Evolutionary conservation across 306 rosid genomes (phyloP).

Genomic region (Medicago arabica): DNA sequence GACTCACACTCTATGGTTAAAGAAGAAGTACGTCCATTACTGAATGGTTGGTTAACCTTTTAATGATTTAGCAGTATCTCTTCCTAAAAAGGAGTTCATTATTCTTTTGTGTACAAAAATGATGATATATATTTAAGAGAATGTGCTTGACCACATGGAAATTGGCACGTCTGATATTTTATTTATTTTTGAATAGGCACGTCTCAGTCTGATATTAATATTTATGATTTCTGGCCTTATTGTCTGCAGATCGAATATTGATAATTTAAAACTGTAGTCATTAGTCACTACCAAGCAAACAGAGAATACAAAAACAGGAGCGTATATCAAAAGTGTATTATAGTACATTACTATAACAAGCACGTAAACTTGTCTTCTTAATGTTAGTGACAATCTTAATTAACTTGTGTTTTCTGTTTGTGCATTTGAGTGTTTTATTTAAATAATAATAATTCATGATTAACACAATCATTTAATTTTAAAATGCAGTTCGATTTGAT

Average conservation of each 20-base stretch:
- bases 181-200: not conserved
- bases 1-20: not conserved
- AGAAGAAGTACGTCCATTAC: not conserved
- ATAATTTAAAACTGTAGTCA: not conserved
- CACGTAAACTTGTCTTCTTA: not conserved
- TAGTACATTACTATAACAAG: not conserved
- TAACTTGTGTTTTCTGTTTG: not conserved
- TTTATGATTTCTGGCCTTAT: slow-evolving; percentile 22
- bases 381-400: slow-evolving; percentile 10
- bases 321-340: not conserved
- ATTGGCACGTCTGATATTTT: not conserved
- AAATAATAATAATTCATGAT: not conserved
- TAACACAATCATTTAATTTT: not conserved
- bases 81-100: slow-evolving; percentile 3
- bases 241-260: slow-evolving; percentile 31
- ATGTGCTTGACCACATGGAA: slow-evolving; percentile 34
- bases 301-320: slow-evolving; percentile 31
- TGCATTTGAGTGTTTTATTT: not conserved
- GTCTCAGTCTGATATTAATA: not conserved
- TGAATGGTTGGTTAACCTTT: slow-evolving; percentile 19
- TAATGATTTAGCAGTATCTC: slow-evolving; percentile 27
- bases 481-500: not conserved
- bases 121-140: slow-evolving; percentile 2
- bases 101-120: not conserved
- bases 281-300: slow-evolving; percentile 3